Evolutionary conservation across 2,329 filamentous ascomycete species (phyloP), one percentile per base, ranked within the genome.

Genomic region (Seiridium unicorne): DNA sequence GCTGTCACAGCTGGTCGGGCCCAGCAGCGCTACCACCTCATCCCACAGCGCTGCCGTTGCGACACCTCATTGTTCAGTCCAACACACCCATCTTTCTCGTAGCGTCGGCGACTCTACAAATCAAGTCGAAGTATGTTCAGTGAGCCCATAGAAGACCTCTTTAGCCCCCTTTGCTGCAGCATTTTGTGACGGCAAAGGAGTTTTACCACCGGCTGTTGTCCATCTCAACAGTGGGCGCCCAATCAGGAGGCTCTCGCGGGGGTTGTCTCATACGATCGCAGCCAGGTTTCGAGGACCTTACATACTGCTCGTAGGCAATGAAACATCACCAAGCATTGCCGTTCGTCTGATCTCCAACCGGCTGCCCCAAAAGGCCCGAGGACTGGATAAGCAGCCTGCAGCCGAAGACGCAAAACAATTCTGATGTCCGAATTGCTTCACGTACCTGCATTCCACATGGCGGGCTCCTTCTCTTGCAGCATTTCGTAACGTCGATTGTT

Each of bases 361-460:
- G 40, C 54, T 44, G 54, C 54, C 13, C 53, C 53, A 26, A 46
- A 26, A 47, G 18, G 40, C 42, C 54, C 40, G 44, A 47, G 44
- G 47, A 34, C 54, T 32, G 26, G 54, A 57, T 57, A 57, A 57
- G 54, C 44, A 40, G n/a, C 38, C 40, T 40, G 40, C 38, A 44
- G 26, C 54, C 26, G 44, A 47, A 11, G 13, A 57, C 51, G 31
- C 54, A 48, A 57, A 57, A 57, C 54, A 47, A 36, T 34, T 44
- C 38, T 57, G 54, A 47, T 36, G 44, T 57, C 54, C 18, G 54
- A 57, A 46, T n/a, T 57, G 54, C 54, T 57, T 57, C 54, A 57
- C 49, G 18, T 53, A 13, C 48, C 31, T 38, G 32, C 49, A 53
- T 42, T 42, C 7, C 38, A 42, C 13, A 42, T 42, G 7, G 38